These are phyloP conservation scores for Cucurbita moschata DNA, from an alignment of 306 rosid genomes.

Conservation along the genomic window DNA sequence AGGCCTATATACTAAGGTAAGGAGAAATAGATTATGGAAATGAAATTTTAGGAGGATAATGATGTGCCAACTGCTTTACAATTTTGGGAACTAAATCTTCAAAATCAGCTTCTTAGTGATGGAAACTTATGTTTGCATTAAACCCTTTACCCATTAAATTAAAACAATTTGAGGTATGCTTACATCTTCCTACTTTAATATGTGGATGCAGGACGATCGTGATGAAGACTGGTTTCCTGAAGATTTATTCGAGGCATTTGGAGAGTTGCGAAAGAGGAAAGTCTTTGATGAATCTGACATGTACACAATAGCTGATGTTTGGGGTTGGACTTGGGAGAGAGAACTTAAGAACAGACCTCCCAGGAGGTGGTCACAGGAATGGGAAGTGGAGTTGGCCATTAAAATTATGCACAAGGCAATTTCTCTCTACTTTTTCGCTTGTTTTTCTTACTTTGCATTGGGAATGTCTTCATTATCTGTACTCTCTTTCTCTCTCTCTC, in stretches of 20 bases:
- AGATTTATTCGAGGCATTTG: slow-evolving; percentile 75
- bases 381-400: slow-evolving; percentile 87
- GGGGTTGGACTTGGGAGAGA: slow-evolving; percentile 99
- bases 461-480: neutral
- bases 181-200: neutral
- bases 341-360: slow-evolving; percentile 61
- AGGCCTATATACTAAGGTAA: neutral
- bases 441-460: neutral
- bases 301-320: slow-evolving; percentile 89
- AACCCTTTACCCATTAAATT: neutral
- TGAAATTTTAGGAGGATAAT: neutral
- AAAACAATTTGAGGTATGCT: neutral
- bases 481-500: neutral
- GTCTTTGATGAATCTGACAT: slow-evolving; percentile 82
- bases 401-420: slow-evolving; percentile 72
- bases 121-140: neutral
- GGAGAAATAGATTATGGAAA: neutral
- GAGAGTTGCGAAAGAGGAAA: slow-evolving; percentile 71
- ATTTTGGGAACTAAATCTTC: neutral
- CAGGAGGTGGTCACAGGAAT: slow-evolving; percentile 76
- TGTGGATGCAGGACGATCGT: slow-evolving; percentile 52
- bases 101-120: neutral
- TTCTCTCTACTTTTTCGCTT: slow-evolving; percentile 8
- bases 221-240: slow-evolving; percentile 94
- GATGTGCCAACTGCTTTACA: neutral